A percentile compares a stretch with the other conserved stretches of the same genome.
Evolutionary conservation across 169 alveolate genomes (phyloP).

Genomic region (Plasmodium reichenowi): DNA sequence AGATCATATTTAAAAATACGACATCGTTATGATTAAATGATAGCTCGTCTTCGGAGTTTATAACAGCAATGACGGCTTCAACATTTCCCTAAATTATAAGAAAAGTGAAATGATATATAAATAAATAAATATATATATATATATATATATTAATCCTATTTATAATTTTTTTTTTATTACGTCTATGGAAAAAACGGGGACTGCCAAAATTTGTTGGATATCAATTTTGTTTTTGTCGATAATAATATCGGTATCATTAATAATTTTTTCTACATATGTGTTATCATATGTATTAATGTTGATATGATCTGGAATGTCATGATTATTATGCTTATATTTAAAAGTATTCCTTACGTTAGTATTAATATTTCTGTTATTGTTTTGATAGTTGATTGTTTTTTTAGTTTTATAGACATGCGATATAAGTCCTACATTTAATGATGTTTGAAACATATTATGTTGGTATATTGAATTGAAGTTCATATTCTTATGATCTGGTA

Average conservation of each 20-base stretch:
- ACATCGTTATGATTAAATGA: conserved; percentile 39
- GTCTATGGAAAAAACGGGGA: conserved; percentile 33
- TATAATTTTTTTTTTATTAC: conserved; percentile 18
- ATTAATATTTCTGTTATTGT: neutral
- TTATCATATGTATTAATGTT: neutral
- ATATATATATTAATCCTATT: neutral
- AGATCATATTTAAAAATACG: conserved; percentile 30
- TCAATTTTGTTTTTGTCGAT: conserved; percentile 18
- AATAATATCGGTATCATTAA: neutral
- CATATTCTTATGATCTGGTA: conserved; percentile 8
- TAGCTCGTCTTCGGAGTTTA: conserved; percentile 18
- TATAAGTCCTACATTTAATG: conserved; percentile 28
- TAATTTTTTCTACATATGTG: neutral
- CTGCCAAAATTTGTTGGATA: conserved; percentile 28
- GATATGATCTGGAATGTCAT: neutral
- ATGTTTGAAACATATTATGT: conserved; percentile 1
- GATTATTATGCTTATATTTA: conserved; percentile 1
- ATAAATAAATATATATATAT: neutral
- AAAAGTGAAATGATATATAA: neutral
- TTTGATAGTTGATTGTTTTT: conserved; percentile 26
- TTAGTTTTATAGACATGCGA: conserved; percentile 18
- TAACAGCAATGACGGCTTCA: conserved; percentile 20
- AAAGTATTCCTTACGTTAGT: neutral
- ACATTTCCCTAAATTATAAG: conserved; percentile 15
- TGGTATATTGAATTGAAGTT: conserved; percentile 3